phyloP scores from a whole-genome alignment of 768 basidiomycete species.

The Tephrocybe sp. region DNA sequence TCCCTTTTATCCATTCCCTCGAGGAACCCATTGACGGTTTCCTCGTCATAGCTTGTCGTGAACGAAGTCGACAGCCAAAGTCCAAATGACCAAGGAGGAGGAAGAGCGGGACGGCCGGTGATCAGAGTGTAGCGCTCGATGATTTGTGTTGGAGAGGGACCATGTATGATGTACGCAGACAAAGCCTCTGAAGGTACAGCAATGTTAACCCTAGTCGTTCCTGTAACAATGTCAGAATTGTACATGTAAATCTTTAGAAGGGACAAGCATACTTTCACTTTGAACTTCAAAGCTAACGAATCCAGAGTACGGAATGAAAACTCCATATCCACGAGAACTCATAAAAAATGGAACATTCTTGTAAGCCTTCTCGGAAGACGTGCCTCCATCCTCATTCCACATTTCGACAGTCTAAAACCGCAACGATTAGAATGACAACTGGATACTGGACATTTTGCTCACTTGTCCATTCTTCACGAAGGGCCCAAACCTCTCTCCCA shows the following conservation, averaged over 20 bases:
- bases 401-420: slow-evolving; percentile 29
- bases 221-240: slow-evolving; percentile 3
- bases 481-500: slow-evolving; percentile 46
- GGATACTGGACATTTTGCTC: background rate
- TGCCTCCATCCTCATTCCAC: slow-evolving; percentile 47
- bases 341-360: slow-evolving; percentile 37
- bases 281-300: slow-evolving; percentile 47
- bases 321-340: slow-evolving; percentile 41
- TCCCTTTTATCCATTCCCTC: slow-evolving; percentile 40
- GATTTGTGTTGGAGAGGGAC: slow-evolving; percentile 29
- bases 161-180: slow-evolving; percentile 41
- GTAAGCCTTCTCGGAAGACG: slow-evolving; percentile 33
- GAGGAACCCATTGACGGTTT: slow-evolving; percentile 43
- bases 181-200: slow-evolving; percentile 37
- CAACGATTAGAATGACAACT: background rate
- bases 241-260: slow-evolving; percentile 13
- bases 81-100: slow-evolving; percentile 48
- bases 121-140: slow-evolving; percentile 33
- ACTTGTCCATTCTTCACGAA: slow-evolving; percentile 46
- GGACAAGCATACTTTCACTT: slow-evolving; percentile 33
- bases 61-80: slow-evolving; percentile 50
- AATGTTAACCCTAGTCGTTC: slow-evolving; percentile 28
- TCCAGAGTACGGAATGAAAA: slow-evolving; percentile 45
- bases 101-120: slow-evolving; percentile 41
- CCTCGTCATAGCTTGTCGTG: slow-evolving; percentile 41